Evolutionary conservation across 768 basidiomycete genomes (phyloP), one percentile per base, ranked within the genome.

Genomic region (Lactarius hengduanensis): DNA sequence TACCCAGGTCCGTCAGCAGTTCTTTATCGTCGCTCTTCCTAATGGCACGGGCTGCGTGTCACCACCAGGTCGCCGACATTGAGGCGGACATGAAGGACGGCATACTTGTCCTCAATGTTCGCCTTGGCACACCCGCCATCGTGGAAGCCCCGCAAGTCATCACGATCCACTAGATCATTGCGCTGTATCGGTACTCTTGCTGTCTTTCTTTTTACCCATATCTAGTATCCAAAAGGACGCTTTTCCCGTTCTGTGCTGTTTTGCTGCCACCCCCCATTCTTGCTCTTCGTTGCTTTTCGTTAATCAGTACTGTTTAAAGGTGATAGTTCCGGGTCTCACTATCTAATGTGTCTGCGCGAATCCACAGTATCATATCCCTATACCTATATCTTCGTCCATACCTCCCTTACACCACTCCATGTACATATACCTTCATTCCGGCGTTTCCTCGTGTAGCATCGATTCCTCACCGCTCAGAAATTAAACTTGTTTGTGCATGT

Each of bases 21-120:
- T 62, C 70, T 70, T 55, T 57, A 63, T 64, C 70, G 40, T 55
- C 65, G 57, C 59, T n/a, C 58, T 68, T 60, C 66, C 65, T 73
- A 68, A 65, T 71, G 61, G 65, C 70, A 54, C 59, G 62, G 58
- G 69, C 66, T 70, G 41, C 54, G 64, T 67, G 66, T 59, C 28
- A 53, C 26, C 4, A 13, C 11, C 70, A 87, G 87, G 76, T 80
- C 71, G 79, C 82, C 72, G 83, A 89, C 70, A 73, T 89, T 61
- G 73, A 78, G 34, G 84, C 82, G 38, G 76, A 78, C 61, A 81
- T 90, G 78, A 80, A 82, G 69, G 83, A 87, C 72, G 88, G 88
- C 41, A 74, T 90, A 59, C 81, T 90, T 56, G 80, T 79, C 22
- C 74, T 90, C 72, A 84, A 75, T 70, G 81, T 90, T 68, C 75